phyloP scores from a whole-genome alignment of 495 filamentous ascomycete genomes.

The Cairneyella variabilis region DNA sequence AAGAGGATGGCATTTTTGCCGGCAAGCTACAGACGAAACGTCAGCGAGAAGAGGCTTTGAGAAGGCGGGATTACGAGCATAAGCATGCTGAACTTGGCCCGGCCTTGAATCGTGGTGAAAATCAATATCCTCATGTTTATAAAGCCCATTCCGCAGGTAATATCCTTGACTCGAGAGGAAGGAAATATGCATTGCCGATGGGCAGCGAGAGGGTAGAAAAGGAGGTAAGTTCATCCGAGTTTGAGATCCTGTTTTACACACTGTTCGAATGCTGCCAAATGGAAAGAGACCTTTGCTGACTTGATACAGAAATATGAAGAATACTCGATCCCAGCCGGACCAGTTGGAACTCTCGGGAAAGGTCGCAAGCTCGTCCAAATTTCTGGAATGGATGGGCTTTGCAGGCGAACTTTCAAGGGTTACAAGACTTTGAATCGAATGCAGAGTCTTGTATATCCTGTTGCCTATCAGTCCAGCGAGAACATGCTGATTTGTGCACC shows the following conservation, averaged over 20 bases:
- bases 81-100: slow-evolving; percentile 70
- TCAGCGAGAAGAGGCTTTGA: slow-evolving; percentile 73
- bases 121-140: slow-evolving; percentile 91
- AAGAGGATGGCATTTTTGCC: slow-evolving; percentile 30
- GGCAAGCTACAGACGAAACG: slow-evolving; percentile 64
- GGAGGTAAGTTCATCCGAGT: slow-evolving; percentile 24
- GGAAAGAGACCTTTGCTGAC: not conserved
- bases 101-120: slow-evolving; percentile 51
- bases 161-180: slow-evolving; percentile 68
- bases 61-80: slow-evolving; percentile 72
- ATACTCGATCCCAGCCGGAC: slow-evolving; percentile 76
- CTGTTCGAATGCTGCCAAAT: not conserved
- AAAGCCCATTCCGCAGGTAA: slow-evolving; percentile 77
- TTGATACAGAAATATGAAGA: slow-evolving; percentile 71
- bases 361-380: slow-evolving; percentile 75
- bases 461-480: slow-evolving; percentile 92
- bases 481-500: slow-evolving; percentile 99
- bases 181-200: slow-evolving; percentile 69
- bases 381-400: slow-evolving; percentile 81
- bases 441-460: slow-evolving; percentile 94
- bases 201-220: slow-evolving; percentile 59
- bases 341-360: slow-evolving; percentile 66
- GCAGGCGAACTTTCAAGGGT: slow-evolving; percentile 84
- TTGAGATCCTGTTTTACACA: not conserved
- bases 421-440: slow-evolving; percentile 95